phyloP scores from a whole-genome alignment of 176 grass and related monocot species.

The Neostapfia colusana region DNA sequence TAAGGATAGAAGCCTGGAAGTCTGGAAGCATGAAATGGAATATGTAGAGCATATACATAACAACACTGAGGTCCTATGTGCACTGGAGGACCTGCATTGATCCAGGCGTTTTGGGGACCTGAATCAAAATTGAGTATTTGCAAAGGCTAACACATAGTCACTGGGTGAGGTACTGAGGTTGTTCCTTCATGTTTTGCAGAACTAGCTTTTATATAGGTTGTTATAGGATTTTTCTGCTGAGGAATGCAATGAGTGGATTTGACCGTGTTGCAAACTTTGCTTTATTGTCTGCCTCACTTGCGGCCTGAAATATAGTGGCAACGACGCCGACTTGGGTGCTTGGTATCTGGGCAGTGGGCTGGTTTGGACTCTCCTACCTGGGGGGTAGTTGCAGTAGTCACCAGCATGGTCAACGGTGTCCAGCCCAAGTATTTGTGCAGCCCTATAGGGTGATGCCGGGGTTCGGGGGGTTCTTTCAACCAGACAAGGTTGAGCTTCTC shows the following conservation, averaged over 20 bases:
- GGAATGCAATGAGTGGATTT: background rate
- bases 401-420: too few relatives aligned
- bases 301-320: too few relatives aligned
- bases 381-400: too few relatives aligned
- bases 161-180: background rate
- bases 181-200: background rate
- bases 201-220: constrained; percentile 12
- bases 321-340: too few relatives aligned
- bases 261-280: background rate
- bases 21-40: constrained; percentile 7
- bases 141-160: background rate
- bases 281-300: background rate
- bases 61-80: background rate
- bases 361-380: too few relatives aligned
- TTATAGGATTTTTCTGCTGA: constrained; percentile 8
- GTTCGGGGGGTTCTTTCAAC: too few relatives aligned
- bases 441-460: too few relatives aligned
- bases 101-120: background rate
- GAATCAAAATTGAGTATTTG: background rate
- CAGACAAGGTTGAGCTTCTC: too few relatives aligned
- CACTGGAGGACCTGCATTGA: background rate
- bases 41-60: background rate
- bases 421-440: too few relatives aligned
- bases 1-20: background rate
- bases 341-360: too few relatives aligned